Evolutionary conservation across 2,329 filamentous ascomycete genomes (phyloP), one percentile per base, ranked within the genome.

Genomic region (Cylindrodendrum hubeiense): DNA sequence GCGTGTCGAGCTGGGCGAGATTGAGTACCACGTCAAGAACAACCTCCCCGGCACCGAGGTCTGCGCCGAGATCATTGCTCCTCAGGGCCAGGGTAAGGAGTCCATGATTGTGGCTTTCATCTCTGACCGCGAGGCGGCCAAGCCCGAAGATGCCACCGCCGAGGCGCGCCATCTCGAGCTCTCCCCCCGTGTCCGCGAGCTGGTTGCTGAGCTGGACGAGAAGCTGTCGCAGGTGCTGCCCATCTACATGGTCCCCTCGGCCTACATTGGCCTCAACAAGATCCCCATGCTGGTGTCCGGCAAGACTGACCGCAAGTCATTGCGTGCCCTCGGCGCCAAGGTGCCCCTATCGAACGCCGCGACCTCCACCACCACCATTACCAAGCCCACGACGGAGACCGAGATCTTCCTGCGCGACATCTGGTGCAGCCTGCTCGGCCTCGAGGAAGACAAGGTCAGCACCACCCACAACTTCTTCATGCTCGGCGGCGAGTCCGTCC

Each of bases 1-100:
- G 68, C 81, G 90, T 59, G 85, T 91, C 55, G 92, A 90, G 77
- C 81, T 90, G 21, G 82, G 83, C 1, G 85, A 87, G 68, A 84
- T 87, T 7, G 85, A 86, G 68, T 82, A 84, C 60, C 81, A 86
- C 64, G 80, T 86, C 61, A 77, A 79, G 13, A 76, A 78, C 30
- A 39, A 71, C 10, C 71, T 87, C 0, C 63, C 76, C 0, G 79
- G 78, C 0, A 80, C 80, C 1, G 80, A 79, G 37, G 82, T 86
- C 0, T 82, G 81, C 0, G 83, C 82, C 2, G 85, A 87, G 63
- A 83, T 85, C 22, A 84, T 85, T 65, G 81, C 28, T 70, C 77
- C n/a, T 73, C 83, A 66, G 9, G 67, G 66, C 76, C 82, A 60
- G 80, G 71, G 61, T 21, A 73, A 73, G 39, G 71, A 73, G 50